Evolutionary conservation across 1,139 yeast species (phyloP), one percentile per base, ranked within the genome.

Genomic region (Suhomyces panamericanus): DNA sequence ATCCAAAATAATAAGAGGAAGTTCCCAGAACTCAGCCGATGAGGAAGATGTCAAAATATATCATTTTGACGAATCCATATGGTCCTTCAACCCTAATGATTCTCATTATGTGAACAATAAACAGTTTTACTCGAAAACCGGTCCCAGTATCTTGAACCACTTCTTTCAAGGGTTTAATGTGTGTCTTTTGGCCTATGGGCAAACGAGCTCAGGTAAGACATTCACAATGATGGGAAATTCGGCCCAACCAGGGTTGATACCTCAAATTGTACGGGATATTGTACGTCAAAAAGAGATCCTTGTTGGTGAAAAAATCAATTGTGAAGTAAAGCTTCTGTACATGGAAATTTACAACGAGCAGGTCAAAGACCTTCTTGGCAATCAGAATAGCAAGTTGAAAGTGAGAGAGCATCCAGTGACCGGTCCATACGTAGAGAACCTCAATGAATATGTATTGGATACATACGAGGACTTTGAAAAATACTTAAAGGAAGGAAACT

Each of bases 161-260:
- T 77, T 83, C 30, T 71, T 85, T 53, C 74, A 74, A 46, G 95
- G 95, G 0, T 86, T 75, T 61, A 85, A 86, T 58, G 84, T 87
- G 20, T 85, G 93, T 59, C 75, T 86, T 10, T 70, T 86, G 55
- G 91, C 93, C 0, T 83, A 86, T 56, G 95, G 95, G 1, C 91
- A 85, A 59, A 85, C 93, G 0, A 86, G 91, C 3, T 67, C 75
- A 1, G 93, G 93, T 3, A 85, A 85, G 56, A 81, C 91, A 0
- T 78, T 71, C 55, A 83, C 91, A 1, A 85, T 85, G 90, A 80
- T 83, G 83, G 91, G 91, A 0, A 54, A 61, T 9, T 60, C 66
- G 0, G 54, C 55, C 13, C 75, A 75, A 14, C 78, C 78, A 0
- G 91, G 91, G 0, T 59, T 85, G 30, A 80, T 85, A 24, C 90